Evolutionary conservation across 2,329 filamentous ascomycete species (phyloP), one percentile per base, ranked within the genome.

Genomic region (Metarhizium robertsii): DNA sequence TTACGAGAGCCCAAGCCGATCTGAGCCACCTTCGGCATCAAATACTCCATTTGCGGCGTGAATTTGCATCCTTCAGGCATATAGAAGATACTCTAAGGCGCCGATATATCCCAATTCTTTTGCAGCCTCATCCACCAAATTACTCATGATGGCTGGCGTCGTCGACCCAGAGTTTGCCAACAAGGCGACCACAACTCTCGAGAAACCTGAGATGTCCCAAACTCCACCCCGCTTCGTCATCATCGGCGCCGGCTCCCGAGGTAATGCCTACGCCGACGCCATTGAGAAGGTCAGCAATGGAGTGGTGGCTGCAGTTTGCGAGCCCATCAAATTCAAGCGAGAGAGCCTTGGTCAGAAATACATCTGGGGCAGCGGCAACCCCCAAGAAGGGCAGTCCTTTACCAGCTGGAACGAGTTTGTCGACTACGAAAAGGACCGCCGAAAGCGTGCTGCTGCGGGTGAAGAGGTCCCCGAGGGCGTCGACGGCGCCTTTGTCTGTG

Each of bases 211-310:
- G 47, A 70, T 73, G 66, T 79, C 80, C 3, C 66, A 70, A 6
- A 72, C 66, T 36, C 78, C 82, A 29, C 81, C 85, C 3, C 83
- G 86, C 52, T 83, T 95, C 64, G 77, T 95, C 55, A 80, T 95
- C 64, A 85, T 95, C 62, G 91, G 91, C 20, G 90, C 89, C 7
- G 90, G 91, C 38, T 89, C 87, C 50, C 84, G 91, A 40, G 91
- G 91, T 14, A 79, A 80, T 53, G 80, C 83, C 34, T 95, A 95
- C 67, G 88, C 86, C 36, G 76, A 78, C 57, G 86, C 86, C 53
- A 84, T 90, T 8, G 70, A 74, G n/a, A 75, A 77, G 16, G 82
- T 81, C 18, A 85, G 81, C 57, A 80, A 84, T 60, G 89, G 86
- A 6, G 67, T 85, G 36, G 81, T 97, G 57, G 81, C 80, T 25